Base-by-base conservation (phyloP, 176 grass and related monocot species). In the Aegilops umbellulata region DNA sequence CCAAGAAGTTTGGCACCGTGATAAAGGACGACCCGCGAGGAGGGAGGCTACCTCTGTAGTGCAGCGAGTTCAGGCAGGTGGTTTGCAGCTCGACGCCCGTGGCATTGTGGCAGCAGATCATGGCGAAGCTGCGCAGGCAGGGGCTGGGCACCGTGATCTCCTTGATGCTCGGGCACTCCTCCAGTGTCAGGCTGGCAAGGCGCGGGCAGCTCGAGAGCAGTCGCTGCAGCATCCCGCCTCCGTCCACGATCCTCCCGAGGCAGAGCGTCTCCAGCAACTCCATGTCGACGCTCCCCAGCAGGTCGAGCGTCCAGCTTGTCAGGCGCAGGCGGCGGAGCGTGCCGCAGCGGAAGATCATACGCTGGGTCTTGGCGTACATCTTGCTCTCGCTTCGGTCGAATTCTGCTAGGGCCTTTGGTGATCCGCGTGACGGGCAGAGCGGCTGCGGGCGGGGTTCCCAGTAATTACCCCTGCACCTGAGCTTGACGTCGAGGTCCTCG, bases 91-190 rank as follows among this genome's bases (percentile, higher is more conserved):
- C 26, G 38, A 84, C 35, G 57, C 10, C 10, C 6, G 2, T 27
- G 70, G 58, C 70, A 2, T 74, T 42, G 82, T 84, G 82, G 82
- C 82, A 76, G 70, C 58, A 84, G 11, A 30, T 3, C 36, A 84
- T 15, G 70, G 70, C 11, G 58, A 84, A 76, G 11, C 70, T 46
- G 15, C 8, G 16, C 5, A 83, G 70, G 57, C 3, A 3, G 0
- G 31, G 5, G 69, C 35, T 62, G 35, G 25, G 0, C 27, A 83
- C 69, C 2, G 36, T 8, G 24, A 84, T 10, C 25, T 31, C 36
- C 9, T 2, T 46, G 6, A n/a, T 27, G 24, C 2, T 9, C 1
- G 55, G 82, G 70, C 82, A 83, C 70, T 84, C 49, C 58, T 84
- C 57, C 25, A 84, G 82, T 19, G 57, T 65, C 10, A 84, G 70